phyloP scores from a whole-genome alignment of 2,329 filamentous ascomycete genomes.

The Spiromastix sp. region DNA sequence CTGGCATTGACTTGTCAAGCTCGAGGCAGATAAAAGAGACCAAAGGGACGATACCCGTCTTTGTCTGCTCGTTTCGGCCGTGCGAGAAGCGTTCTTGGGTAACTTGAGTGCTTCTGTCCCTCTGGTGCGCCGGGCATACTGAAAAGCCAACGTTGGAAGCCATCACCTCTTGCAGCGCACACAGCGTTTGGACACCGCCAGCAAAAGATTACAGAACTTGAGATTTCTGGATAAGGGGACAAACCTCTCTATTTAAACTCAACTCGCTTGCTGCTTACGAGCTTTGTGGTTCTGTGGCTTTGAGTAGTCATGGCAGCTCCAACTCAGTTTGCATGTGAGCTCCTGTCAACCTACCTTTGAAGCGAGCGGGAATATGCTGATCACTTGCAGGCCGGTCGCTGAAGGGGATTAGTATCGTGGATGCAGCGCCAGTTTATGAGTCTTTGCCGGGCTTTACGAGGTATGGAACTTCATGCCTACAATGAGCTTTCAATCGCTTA shows the following conservation, averaged over 20 bases:
- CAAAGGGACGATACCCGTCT: background rate
- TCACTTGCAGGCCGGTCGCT: conserved; percentile 63
- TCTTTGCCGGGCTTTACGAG: conserved; percentile 65
- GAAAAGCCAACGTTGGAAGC: too few relatives aligned
- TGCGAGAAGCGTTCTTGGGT: too few relatives aligned
- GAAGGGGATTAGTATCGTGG: conserved; percentile 89
- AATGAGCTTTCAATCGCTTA: background rate
- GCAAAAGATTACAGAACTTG: too few relatives aligned
- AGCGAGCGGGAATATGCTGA: conserved; percentile 9
- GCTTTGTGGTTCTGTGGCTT: conserved; percentile 66
- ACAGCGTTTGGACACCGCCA: too few relatives aligned
- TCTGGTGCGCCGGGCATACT: too few relatives aligned
- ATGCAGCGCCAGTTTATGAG: conserved; percentile 82
- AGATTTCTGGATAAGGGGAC: too few relatives aligned
- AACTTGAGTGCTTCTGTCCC: too few relatives aligned
- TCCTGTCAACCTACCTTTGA: background rate
- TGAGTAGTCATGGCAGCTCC: conserved; percentile 87
- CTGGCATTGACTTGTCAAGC: conserved; percentile 44
- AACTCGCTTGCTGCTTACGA: too few relatives aligned
- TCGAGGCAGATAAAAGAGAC: conserved; percentile 5
- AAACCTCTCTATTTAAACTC: too few relatives aligned
- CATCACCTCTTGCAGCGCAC: too few relatives aligned
- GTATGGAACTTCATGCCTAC: conserved; percentile 29
- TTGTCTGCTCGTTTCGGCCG: conserved; percentile 2
- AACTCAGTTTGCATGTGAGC: conserved; percentile 80